Base-by-base conservation (phyloP, 306 rosid genomes). In the Medicago arabica region DNA sequence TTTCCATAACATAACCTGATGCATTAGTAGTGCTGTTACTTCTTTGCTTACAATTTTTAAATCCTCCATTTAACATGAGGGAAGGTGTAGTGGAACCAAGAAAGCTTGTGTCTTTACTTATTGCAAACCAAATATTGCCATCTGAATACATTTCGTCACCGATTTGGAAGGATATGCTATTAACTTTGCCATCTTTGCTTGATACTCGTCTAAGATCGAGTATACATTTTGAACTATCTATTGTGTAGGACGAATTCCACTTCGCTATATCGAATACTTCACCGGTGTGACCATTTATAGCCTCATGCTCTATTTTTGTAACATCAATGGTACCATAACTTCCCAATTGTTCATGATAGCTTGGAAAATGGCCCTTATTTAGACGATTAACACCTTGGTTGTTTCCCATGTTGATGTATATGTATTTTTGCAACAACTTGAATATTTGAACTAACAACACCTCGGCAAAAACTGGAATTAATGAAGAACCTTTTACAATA, bases 381-480 rank as follows among this genome's bases (percentile, higher is more conserved):
- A 58, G 64, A 58, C 39, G 64, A 58, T 58, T 58, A 58, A 58
- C 15, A 58, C 9, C 39, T 58, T 58, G n/a, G 25, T 58, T 58
- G 38, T 23, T 58, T 23, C 64, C 64, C 64, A 58, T 58, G 63
- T 57, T 5, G 34, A 57, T 57, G 21, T 6, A n/a, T n/a, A 23
- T 23, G 28, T 23, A 23, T 23, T 23, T 23, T 23, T 2, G 6
- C 17, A 47, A 47, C 53, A 47, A 47, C 17, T 47, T 12, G 14
- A 13, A 8, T 47, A 40, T 2, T 51, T 23, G 28, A 23, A 1
- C 1, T 23, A 23, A 23, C 28, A 23, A 23, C 2, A 23, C 1
- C 2, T 23, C 28, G 1, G 3, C 1, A 23, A 1, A 23, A 23
- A 23, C 28, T 23, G 3, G 28, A 2, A 23, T 2, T 21, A 21